Evolutionary conservation across 2,329 filamentous ascomycete species (phyloP), one percentile per base, ranked within the genome.

Genomic region (Ciborinia camelliae): DNA sequence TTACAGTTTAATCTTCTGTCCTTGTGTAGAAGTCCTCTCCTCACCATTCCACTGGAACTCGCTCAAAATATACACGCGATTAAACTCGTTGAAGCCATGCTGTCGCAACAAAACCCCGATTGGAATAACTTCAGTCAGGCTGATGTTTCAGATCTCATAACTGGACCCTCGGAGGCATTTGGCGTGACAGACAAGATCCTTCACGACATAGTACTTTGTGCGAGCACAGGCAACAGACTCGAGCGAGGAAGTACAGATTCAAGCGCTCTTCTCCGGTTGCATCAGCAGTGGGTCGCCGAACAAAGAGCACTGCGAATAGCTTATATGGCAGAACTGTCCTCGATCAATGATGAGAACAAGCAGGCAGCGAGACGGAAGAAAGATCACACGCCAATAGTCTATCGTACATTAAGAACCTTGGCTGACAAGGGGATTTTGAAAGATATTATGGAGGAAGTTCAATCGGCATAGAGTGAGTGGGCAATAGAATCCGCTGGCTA

Each of bases 1-100:
- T 82, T 91, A 37, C 84, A 88, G n/a, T 96, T 92, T 77, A 92
- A 86, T 68, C 84, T 96, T 45, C 81, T 96, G 57, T 88, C 91
- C 30, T 78, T 97, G 2, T 89, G 89, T 68, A 83, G 84, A 65
- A 89, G 88, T 65, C 87, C 90, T 0, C 76, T 90, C 0, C 73
- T 62, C 10, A 66, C 61, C 10, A 67, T 73, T 23, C 70, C 70
- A 20, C 58, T 58, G 4, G 52, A 76, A 6, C 79, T 87, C 28
- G 78, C 79, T 2, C 67, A 71, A 30, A 80, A 78, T 53, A 71
- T 82, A 63, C 75, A 79, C 68, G 74, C 75, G 23, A 67, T 84
- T 37, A 68, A 73, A 8, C 70, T 71, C 35, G 71, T 86, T 2
- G 72, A 80, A 58, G 67, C 71, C 0, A 76, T 75, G 8, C 77